These are phyloP conservation scores for Colletotrichum liaoningense DNA, from an alignment of 2,329 filamentous ascomycete genomes.

Conservation along the genomic window DNA sequence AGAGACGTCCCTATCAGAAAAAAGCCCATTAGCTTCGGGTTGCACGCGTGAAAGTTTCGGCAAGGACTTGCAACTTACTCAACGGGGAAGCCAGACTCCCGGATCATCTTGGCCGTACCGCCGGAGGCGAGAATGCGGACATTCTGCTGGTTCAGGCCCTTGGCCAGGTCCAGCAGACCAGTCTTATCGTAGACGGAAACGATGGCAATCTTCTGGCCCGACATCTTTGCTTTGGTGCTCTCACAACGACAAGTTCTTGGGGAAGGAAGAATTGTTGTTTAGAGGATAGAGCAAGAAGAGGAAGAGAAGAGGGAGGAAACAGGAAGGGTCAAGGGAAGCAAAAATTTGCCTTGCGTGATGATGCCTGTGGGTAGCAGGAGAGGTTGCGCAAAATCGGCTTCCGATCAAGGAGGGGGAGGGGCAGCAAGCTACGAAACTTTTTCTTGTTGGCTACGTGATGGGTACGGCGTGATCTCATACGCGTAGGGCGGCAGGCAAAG, in stretches of 20 bases:
- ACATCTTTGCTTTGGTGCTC: constrained; percentile 35
- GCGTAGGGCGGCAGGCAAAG: neutral
- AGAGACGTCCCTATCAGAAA: constrained; percentile 81
- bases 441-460: constrained; percentile 1
- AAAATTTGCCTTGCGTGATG: constrained; percentile 31
- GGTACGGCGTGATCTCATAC: neutral
- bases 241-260: constrained; percentile 42
- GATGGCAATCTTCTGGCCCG: constrained; percentile 78
- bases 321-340: constrained; percentile 10
- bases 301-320: neutral
- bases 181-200: constrained; percentile 99
- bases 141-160: constrained; percentile 89
- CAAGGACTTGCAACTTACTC: constrained; percentile 70
- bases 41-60: neutral
- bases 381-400: constrained; percentile 33
- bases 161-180: constrained; percentile 90
- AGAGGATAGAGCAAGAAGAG: neutral
- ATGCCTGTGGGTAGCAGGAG: constrained; percentile 27
- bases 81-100: constrained; percentile 94
- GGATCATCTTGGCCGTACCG: constrained; percentile 95
- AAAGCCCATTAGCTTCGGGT: neutral
- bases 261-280: constrained; percentile 12
- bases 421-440: constrained; percentile 20
- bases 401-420: constrained; percentile 36
- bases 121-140: constrained; percentile 94